phyloP scores from a whole-genome alignment of 2,329 filamentous ascomycete genomes.

The Graphilbum ipis-grandicollis region DNA sequence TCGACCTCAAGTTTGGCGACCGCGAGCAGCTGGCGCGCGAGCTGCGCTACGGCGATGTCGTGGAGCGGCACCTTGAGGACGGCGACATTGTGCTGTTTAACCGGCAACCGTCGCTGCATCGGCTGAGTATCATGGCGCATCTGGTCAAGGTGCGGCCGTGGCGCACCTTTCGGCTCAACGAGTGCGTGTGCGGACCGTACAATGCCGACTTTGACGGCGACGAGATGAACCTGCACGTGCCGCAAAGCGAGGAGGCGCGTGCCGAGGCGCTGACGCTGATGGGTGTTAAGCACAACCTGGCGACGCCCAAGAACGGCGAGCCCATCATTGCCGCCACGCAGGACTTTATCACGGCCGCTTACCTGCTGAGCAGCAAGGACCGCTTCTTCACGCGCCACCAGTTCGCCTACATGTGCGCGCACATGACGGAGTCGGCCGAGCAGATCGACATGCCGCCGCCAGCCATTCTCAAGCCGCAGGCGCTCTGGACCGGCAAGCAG shows the following conservation, averaged over 20 bases:
- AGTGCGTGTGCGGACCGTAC: slow-evolving; percentile 96
- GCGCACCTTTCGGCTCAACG: slow-evolving; percentile 91
- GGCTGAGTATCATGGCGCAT: slow-evolving; percentile 96
- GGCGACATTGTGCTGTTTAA: slow-evolving; percentile 96
- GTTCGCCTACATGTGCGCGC: slow-evolving; percentile 79
- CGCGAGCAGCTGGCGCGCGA: slow-evolving; percentile 54
- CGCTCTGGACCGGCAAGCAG: slow-evolving; percentile 90
- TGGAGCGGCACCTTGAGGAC: slow-evolving; percentile 89
- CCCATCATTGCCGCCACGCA: slow-evolving; percentile 98
- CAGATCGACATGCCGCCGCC: slow-evolving; percentile 76
- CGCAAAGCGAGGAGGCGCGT: slow-evolving; percentile 90
- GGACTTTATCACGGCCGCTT: slow-evolving; percentile 95
- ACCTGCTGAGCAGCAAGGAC: slow-evolving; percentile 80
- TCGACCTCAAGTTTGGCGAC: slow-evolving; percentile 59
- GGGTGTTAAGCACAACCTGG: slow-evolving; percentile 93
- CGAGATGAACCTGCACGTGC: slow-evolving; percentile 97
- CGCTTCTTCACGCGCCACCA: slow-evolving; percentile 77
- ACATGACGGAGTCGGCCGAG: slow-evolving; percentile 63
- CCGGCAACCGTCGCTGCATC: slow-evolving; percentile 91
- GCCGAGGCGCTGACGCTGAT: slow-evolving; percentile 92
- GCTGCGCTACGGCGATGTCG: slow-evolving; percentile 67
- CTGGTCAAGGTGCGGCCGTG: slow-evolving; percentile 84
- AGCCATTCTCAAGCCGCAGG: slow-evolving; percentile 67
- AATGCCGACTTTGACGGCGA: slow-evolving; percentile 99
- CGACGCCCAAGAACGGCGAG: slow-evolving; percentile 92